Conservation (phyloP, 768 basidiomycete species). For the Antrodiella citrinella region DNA sequence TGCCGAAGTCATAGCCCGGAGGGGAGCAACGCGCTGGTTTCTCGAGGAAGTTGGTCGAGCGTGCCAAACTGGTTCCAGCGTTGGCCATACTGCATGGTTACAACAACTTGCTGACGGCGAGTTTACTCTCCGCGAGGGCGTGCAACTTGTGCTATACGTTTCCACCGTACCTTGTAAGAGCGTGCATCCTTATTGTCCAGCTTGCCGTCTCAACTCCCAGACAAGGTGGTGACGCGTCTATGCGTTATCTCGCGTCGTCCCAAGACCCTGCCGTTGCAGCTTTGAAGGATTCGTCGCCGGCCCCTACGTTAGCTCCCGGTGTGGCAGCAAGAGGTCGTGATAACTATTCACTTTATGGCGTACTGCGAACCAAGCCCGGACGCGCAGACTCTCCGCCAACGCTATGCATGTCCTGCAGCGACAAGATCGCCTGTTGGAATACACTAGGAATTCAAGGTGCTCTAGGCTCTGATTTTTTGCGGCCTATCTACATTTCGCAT, state of each 20-base stretch:
- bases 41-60: conserved; percentile 54
- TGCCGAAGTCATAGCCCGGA: conserved; percentile 85
- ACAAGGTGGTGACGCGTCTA: conserved; percentile 86
- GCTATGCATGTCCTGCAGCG: conserved; percentile 85
- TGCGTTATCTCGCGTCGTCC: conserved; percentile 59
- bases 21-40: conserved; percentile 74
- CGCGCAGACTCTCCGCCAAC: conserved; percentile 84
- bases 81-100: conserved; percentile 44
- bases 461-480: conserved; percentile 45
- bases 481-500: conserved; percentile 55
- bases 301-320: conserved; percentile 23
- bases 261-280: conserved; percentile 70
- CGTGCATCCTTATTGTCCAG: background rate
- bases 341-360: conserved; percentile 66
- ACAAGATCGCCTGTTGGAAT: conserved; percentile 88
- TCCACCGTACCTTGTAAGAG: conserved; percentile 59
- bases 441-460: conserved; percentile 84
- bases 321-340: conserved; percentile 66
- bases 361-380: conserved; percentile 89
- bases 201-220: conserved; percentile 3
- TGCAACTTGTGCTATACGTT: conserved; percentile 63
- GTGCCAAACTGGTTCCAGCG: too few species aligned
- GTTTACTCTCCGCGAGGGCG: conserved; percentile 38
- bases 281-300: conserved; percentile 48
- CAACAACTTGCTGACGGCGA: conserved; percentile 25